phyloP scores from a whole-genome alignment of 2,329 filamentous ascomycete species.

The Aspergillus ochraceus region DNA sequence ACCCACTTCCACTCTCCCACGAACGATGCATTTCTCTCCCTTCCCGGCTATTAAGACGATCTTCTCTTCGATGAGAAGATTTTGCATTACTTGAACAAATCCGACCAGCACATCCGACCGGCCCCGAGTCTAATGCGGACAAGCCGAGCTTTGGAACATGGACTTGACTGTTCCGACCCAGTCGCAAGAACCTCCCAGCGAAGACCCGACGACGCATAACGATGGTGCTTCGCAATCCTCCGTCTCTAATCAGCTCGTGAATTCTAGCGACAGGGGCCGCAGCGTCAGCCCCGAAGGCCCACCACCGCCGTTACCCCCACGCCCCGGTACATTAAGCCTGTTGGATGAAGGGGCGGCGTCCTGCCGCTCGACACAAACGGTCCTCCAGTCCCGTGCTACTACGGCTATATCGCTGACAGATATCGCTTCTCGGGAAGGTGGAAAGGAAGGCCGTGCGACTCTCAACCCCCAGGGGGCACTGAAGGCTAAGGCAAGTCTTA shows the following conservation, averaged over 20 bases:
- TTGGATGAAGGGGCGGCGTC: conserved; percentile 35
- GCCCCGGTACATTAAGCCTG: conserved; percentile 41
- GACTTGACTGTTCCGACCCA: neutral
- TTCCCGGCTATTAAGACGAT: neutral
- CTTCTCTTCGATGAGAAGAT: neutral
- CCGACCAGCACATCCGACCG: neutral
- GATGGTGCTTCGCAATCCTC: conserved; percentile 9
- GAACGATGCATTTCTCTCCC: neutral
- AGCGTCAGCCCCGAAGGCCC: conserved; percentile 33
- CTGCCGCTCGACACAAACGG: conserved; percentile 33
- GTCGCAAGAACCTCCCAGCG: neutral
- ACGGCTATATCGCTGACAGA: conserved; percentile 82
- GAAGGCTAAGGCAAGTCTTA: conserved; percentile 38
- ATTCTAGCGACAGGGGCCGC: conserved; percentile 15
- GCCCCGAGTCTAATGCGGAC: neutral
- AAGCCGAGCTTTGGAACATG: neutral
- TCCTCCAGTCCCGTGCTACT: conserved; percentile 66
- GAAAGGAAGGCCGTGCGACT: conserved; percentile 60
- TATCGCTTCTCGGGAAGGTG: conserved; percentile 71
- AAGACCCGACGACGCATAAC: conserved; percentile 9
- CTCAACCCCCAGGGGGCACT: conserved; percentile 31
- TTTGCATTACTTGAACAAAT: neutral
- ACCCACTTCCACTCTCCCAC: neutral
- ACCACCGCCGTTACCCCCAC: conserved; percentile 49
- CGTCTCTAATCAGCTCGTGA: conserved; percentile 17